Conservation (phyloP, 2,329 filamentous ascomycete genomes). For the Helminthosporium solani region DNA sequence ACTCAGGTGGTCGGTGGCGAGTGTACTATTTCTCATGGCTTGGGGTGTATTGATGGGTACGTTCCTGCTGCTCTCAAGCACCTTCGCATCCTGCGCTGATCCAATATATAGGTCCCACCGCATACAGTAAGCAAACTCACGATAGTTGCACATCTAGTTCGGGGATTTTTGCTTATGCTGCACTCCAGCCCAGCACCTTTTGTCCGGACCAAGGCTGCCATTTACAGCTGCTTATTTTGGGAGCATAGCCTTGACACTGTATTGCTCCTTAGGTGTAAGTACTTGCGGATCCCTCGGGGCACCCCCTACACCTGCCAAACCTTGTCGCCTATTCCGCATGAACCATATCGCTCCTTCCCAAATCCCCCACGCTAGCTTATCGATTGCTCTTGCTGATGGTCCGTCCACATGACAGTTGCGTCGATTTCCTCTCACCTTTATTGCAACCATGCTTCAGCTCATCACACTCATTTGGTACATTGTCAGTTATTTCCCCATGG, state of each 20-base stretch:
- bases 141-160: constrained; percentile 11
- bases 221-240: constrained; percentile 96
- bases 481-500: constrained; percentile 98
- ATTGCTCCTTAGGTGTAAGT: constrained; percentile 90
- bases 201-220: constrained; percentile 80
- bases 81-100: constrained; percentile 1
- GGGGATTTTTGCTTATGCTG: not conserved
- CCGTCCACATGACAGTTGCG: constrained; percentile 57
- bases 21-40: constrained; percentile 82
- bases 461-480: constrained; percentile 87
- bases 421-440: constrained; percentile 78
- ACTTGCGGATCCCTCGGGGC: constrained; percentile 13
- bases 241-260: constrained; percentile 84
- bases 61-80: constrained; percentile 52
- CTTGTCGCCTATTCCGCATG: constrained; percentile 21
- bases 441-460: constrained; percentile 81
- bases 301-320: constrained; percentile 12
- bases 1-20: constrained; percentile 90
- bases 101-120: constrained; percentile 1
- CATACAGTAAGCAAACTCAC: constrained; percentile 8
- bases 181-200: constrained; percentile 66
- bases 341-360: constrained; percentile 26
- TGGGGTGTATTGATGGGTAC: constrained; percentile 90
- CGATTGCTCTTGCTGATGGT: constrained; percentile 39
- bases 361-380: constrained; percentile 35